A percentile compares a stretch with the other conserved stretches of the same genome.
These are phyloP conservation scores for Pseudogymnoascus sp. DNA, from an alignment of 2,329 filamentous ascomycete genomes.

Conservation along the genomic window DNA sequence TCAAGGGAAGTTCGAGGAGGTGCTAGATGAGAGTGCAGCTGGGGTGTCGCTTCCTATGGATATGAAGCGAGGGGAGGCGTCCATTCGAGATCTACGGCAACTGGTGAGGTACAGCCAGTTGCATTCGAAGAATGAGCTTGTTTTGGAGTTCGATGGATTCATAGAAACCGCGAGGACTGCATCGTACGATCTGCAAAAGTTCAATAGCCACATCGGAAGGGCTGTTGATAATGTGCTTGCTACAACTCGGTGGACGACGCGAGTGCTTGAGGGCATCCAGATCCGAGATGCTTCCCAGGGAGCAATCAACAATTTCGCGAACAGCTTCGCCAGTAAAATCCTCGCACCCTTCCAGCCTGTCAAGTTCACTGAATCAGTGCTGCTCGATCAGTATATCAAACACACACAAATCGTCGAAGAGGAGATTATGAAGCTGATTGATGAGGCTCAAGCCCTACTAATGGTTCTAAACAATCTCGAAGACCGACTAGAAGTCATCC, in stretches of 20 bases:
- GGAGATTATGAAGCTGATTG: constrained; percentile 58
- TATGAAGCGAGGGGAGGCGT: constrained; percentile 69
- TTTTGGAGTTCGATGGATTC: constrained; percentile 68
- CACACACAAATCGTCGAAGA: constrained; percentile 63
- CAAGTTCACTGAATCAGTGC: constrained; percentile 49
- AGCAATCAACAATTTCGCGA: constrained; percentile 33
- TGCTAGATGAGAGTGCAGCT: constrained; percentile 58
- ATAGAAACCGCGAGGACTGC: constrained; percentile 58
- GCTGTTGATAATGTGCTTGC: constrained; percentile 66
- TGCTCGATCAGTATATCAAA: constrained; percentile 66
- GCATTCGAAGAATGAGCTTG: constrained; percentile 57
- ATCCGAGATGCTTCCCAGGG: constrained; percentile 22
- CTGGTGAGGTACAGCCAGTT: constrained; percentile 64
- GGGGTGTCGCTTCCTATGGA: constrained; percentile 62
- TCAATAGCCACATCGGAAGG: constrained; percentile 67
- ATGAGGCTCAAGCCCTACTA: constrained; percentile 61
- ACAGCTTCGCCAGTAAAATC: constrained; percentile 30
- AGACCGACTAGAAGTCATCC: constrained; percentile 59
- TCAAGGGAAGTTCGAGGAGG: constrained; percentile 67
- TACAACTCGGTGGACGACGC: constrained; percentile 67
- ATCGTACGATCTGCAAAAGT: constrained; percentile 58
- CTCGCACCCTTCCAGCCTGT: constrained; percentile 53
- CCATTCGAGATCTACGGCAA: constrained; percentile 64
- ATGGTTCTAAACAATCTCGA: constrained; percentile 59
- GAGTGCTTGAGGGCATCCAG: constrained; percentile 30